Percentiles rank a stretch among this genome's conserved stretches.
Conservation (phyloP, 2,329 filamentous ascomycete species). For the Aspergillus udagawae region DNA sequence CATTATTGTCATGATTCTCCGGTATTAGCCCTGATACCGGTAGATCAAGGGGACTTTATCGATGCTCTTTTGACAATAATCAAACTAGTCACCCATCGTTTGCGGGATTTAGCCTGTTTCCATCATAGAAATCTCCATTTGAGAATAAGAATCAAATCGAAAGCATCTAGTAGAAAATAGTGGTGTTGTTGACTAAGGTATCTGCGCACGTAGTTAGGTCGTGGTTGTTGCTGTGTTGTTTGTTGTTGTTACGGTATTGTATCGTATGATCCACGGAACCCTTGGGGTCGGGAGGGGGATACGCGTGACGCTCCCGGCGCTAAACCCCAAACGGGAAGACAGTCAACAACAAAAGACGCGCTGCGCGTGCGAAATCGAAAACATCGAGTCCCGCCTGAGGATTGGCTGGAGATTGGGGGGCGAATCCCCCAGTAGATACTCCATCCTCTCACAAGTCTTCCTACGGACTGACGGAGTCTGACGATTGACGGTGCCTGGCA, state of each 20-base stretch:
- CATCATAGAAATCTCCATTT: not conserved
- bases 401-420: constrained; percentile 7
- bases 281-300: constrained; percentile 2
- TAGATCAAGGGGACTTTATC: not conserved
- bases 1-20: not conserved
- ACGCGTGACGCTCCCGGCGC: constrained; percentile 26
- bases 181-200: not conserved
- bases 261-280: constrained; percentile 13
- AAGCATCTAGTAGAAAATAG: no score
- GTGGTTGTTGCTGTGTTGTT: not conserved
- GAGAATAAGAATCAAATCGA: not conserved
- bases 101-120: not conserved
- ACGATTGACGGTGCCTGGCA: not conserved
- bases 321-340: constrained; percentile 19
- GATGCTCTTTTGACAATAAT: not conserved
- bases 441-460: not conserved
- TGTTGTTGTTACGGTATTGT: constrained; percentile 1
- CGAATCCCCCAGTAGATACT: constrained; percentile 2
- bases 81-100: not conserved
- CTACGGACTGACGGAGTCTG: not conserved
- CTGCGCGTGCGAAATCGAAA: constrained; percentile 18
- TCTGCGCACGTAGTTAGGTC: not conserved
- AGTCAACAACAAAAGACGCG: constrained; percentile 33
- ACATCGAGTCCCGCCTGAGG: constrained; percentile 17
- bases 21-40: not conserved